phyloP scores from a whole-genome alignment of 805 yeast species.

The Jamesozyma lodderae region DNA sequence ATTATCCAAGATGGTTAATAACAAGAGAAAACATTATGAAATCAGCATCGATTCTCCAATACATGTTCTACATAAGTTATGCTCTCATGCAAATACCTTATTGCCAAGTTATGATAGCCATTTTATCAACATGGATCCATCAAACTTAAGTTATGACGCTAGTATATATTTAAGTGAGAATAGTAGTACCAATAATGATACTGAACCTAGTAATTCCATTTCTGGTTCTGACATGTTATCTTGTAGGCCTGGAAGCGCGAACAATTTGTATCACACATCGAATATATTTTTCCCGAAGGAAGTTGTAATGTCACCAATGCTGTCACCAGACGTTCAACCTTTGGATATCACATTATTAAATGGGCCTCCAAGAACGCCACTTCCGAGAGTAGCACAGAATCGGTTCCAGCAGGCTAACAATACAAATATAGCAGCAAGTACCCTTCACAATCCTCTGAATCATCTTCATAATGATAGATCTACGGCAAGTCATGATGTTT shows the following conservation, averaged over 20 bases:
- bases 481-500: constrained; percentile 3
- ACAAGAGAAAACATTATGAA: constrained; percentile 83
- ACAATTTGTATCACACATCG: constrained; percentile 26
- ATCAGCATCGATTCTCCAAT: constrained; percentile 92
- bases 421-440: not conserved
- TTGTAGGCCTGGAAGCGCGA: too few species aligned
- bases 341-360: constrained; percentile 7
- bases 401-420: not conserved
- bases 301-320: constrained; percentile 37
- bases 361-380: constrained; percentile 6
- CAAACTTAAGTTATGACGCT: not conserved
- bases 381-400: constrained; percentile 5
- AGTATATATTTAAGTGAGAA: not conserved
- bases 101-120: constrained; percentile 58
- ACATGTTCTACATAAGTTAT: constrained; percentile 63
- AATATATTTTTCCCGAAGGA: constrained; percentile 35
- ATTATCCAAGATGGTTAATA: constrained; percentile 56
- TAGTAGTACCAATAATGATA: too few species aligned
- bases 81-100: constrained; percentile 73
- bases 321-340: constrained; percentile 37
- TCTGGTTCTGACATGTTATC: not conserved
- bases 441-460: not conserved
- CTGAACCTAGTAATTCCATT: not conserved
- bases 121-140: not conserved
- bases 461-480: not conserved